Percentiles rank a stretch among this genome's conserved stretches.
Evolutionary conservation across 352 stramenopile species (phyloP).

Genomic region (Phytopythium kandeliae): DNA sequence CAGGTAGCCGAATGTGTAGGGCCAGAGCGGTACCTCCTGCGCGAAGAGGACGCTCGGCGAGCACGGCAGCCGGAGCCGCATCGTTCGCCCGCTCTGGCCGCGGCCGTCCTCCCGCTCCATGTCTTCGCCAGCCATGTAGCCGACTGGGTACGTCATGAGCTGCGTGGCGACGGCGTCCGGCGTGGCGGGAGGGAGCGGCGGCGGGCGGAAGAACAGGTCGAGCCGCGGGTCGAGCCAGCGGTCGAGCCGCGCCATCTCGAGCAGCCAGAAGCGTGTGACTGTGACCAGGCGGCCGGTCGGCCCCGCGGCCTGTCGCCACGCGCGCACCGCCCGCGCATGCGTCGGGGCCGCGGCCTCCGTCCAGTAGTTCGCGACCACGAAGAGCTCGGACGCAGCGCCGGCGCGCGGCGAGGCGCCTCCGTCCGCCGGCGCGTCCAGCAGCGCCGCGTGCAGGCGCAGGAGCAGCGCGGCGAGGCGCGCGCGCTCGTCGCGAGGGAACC

Average conservation of each 20-base stretch:
- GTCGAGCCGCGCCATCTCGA: slow-evolving; percentile 29
- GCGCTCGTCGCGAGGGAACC: not conserved
- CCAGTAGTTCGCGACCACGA: slow-evolving; percentile 55
- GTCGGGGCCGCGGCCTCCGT: slow-evolving; percentile 14
- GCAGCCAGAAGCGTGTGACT: slow-evolving; percentile 59
- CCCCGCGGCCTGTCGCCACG: not conserved
- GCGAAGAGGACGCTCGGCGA: slow-evolving; percentile 25
- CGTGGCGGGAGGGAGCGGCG: slow-evolving; percentile 4
- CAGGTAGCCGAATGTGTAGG: slow-evolving; percentile 50
- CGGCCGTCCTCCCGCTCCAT: slow-evolving; percentile 1
- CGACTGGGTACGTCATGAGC: slow-evolving; percentile 36
- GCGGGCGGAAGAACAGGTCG: slow-evolving; percentile 45
- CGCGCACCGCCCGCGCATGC: not conserved
- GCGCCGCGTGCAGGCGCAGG: not conserved
- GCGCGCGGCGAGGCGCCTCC: too few relatives aligned
- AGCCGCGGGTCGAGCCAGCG: slow-evolving; percentile 27
- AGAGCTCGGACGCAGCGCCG: slow-evolving; percentile 19
- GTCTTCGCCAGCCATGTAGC: slow-evolving; percentile 14
- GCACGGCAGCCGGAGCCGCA: slow-evolving; percentile 32
- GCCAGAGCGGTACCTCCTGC: slow-evolving; percentile 57
- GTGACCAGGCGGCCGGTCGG: not conserved
- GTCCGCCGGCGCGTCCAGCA: not conserved
- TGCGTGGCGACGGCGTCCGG: not conserved
- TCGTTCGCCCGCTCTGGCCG: not conserved
- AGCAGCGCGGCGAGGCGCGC: not conserved